A percentile compares a stretch with the other conserved stretches of the same genome.
Evolutionary conservation across 2,329 filamentous ascomycete species (phyloP).

Genomic region (Fusarium poae): DNA sequence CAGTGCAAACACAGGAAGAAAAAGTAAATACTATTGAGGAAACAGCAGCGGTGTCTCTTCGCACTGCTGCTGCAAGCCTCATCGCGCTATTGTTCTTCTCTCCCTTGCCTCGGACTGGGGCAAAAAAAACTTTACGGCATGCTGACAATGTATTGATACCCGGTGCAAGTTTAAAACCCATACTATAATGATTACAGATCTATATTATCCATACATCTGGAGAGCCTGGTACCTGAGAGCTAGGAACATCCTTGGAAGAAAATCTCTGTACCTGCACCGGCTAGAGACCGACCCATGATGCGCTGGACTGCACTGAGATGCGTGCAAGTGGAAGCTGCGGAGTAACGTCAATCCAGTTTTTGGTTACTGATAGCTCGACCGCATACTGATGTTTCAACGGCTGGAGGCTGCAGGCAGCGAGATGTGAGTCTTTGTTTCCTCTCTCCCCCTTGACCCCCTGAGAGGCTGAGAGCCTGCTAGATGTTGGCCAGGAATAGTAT

Average conservation of each 20-base stretch:
- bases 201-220: background rate
- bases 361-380: background rate
- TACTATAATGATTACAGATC: slow-evolving; percentile 1
- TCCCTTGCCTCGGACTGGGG: slow-evolving; percentile 18
- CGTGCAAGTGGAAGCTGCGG: slow-evolving; percentile 19
- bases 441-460: background rate
- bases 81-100: slow-evolving; percentile 8
- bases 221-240: slow-evolving; percentile 24
- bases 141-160: slow-evolving; percentile 1
- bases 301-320: slow-evolving; percentile 27
- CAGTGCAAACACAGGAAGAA: background rate
- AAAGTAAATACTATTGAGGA: slow-evolving; percentile 16
- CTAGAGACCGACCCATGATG: slow-evolving; percentile 24
- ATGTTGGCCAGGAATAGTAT: slow-evolving; percentile 7
- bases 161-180: slow-evolving; percentile 11
- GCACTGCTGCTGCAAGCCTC: background rate
- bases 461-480: background rate
- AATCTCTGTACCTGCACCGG: slow-evolving; percentile 37
- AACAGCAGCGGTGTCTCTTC: background rate
- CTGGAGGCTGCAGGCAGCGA: background rate
- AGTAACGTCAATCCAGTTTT: background rate
- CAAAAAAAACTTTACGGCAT: slow-evolving; percentile 16
- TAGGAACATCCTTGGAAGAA: slow-evolving; percentile 30
- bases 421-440: slow-evolving; percentile 9
- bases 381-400: slow-evolving; percentile 8